These are phyloP conservation scores for Mariannaea sp. DNA, from an alignment of 2,329 filamentous ascomycete species.

Conservation along the genomic window DNA sequence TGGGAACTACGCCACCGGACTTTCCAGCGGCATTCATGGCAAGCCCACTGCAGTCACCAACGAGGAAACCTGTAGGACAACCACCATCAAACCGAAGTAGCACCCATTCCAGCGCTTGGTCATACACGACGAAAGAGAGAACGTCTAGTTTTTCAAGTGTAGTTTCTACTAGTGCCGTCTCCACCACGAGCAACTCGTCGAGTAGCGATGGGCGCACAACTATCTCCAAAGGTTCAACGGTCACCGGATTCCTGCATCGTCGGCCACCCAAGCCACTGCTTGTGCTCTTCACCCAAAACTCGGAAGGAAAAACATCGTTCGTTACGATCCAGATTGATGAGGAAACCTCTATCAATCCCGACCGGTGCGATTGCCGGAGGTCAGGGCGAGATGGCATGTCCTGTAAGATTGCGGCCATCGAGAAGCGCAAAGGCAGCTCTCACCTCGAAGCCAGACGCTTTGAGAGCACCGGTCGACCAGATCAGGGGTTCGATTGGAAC, in stretches of 20 bases:
- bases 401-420: slow-evolving; percentile 35
- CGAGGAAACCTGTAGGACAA: slow-evolving; percentile 27
- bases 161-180: slow-evolving; percentile 10
- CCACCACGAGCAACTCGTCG: slow-evolving; percentile 36
- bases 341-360: slow-evolving; percentile 41
- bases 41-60: slow-evolving; percentile 16
- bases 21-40: slow-evolving; percentile 17
- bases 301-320: slow-evolving; percentile 32
- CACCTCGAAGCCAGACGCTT: slow-evolving; percentile 37
- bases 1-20: slow-evolving; percentile 24
- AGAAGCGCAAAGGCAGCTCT: slow-evolving; percentile 35
- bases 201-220: slow-evolving; percentile 30
- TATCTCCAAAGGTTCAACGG: slow-evolving; percentile 34
- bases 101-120: slow-evolving; percentile 12
- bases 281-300: slow-evolving; percentile 41
- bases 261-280: slow-evolving; percentile 43
- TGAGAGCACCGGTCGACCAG: slow-evolving; percentile 23
- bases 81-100: slow-evolving; percentile 23
- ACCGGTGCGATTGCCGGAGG: slow-evolving; percentile 43
- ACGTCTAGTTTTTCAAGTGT: slow-evolving; percentile 32
- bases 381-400: slow-evolving; percentile 33
- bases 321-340: slow-evolving; percentile 42
- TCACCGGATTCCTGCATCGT: slow-evolving; percentile 39
- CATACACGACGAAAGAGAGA: slow-evolving; percentile 22
- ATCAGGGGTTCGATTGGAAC: slow-evolving; percentile 38